Base-by-base conservation (phyloP, 768 basidiomycete species). In the Kwoniella sp. region DNA sequence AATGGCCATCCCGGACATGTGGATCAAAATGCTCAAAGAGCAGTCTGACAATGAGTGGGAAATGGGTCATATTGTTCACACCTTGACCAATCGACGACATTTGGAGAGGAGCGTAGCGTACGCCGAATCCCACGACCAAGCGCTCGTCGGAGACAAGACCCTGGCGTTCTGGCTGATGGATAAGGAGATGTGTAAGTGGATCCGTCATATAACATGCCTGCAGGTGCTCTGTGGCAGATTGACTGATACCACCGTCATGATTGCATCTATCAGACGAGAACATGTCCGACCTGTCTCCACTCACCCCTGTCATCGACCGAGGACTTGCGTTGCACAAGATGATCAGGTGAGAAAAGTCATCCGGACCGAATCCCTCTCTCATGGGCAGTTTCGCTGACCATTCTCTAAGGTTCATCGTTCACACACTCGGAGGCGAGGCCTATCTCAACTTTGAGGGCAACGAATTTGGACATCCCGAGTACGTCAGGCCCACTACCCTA, bases 141-240 rank as follows among this genome's bases (percentile, higher is more conserved):
- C 96, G 15, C 86, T 99, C 29, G 96, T 99, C 0, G 96, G 96
- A 13, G 96, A 99, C 83, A 99, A 99, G 84, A 98, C 95, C 2
- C 76, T 99, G 51, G 96, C 96, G 2, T 99, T 99, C 82, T 99
- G 96, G 96, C 82, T 98, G 63, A 99, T 99, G 96, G 96, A 99
- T 82, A 95, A 95, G 82, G 96, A 98, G 82, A 99, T 99, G 96
- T 97, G 94, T 93, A 84, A 73, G 87, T 84, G 34, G 22, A 8
- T 23, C 26, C 34, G 37, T 7, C 23, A 8, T 23, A 51, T 29
- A 8, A n/a, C n/a, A n/a, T n/a, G n/a, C n/a, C n/a, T n/a, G n/a
- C n/a, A n/a, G n/a, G n/a, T n/a, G n/a, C n/a, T n/a, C n/a, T n/a
- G n/a, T n/a, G 20, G 41, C 51, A 61, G 28, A 25, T 31, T 2